phyloP scores from a whole-genome alignment of 208 protist genomes.

The Trypanosoma scelopori region DNA sequence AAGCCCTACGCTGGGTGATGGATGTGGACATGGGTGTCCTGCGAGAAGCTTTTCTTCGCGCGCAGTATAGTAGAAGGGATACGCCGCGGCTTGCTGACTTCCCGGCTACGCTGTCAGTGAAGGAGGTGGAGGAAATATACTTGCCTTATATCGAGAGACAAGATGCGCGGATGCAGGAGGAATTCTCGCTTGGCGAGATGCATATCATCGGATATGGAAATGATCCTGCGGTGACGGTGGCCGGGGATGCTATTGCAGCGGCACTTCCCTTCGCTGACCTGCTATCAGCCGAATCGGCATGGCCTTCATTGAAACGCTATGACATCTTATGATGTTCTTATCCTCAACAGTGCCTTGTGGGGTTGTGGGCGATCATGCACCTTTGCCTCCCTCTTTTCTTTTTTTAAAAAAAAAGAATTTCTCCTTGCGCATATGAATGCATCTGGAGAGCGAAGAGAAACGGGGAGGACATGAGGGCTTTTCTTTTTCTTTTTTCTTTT shows the following conservation, averaged over 20 bases:
- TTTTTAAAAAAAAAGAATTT: no score
- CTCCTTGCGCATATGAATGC: no score
- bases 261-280: conserved; percentile 15
- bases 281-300: background rate
- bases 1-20: conserved; percentile 1
- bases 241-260: conserved; percentile 30
- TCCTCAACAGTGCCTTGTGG: no score
- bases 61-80: conserved; percentile 59
- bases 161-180: conserved; percentile 10
- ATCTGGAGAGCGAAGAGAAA: no score
- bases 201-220: conserved; percentile 19
- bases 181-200: conserved; percentile 18
- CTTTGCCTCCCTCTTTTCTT: no score
- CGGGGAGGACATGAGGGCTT: no score
- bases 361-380: no score
- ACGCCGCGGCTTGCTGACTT: conserved; percentile 55
- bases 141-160: conserved; percentile 34
- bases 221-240: conserved; percentile 4
- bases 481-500: no score
- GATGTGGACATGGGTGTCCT: conserved; percentile 20
- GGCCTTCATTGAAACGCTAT: background rate
- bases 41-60: conserved; percentile 64
- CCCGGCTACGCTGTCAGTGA: conserved; percentile 37
- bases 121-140: conserved; percentile 47
- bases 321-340: no score